Evolutionary conservation across 108 stramenopile genomes (phyloP).

Genomic region (Pseudonitzschia delicatissima): DNA sequence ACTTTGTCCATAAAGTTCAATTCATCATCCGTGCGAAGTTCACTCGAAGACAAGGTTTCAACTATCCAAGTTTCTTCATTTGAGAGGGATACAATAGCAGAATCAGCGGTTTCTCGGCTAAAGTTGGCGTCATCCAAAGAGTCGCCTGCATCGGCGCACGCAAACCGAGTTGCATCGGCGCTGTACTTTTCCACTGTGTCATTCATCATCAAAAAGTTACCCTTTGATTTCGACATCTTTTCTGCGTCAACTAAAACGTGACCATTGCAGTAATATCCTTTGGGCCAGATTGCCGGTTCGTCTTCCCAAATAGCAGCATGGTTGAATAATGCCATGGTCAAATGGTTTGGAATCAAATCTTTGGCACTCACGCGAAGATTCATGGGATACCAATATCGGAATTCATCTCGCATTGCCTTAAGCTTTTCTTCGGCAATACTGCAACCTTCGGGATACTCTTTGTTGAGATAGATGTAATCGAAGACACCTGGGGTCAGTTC

Average conservation of each 20-base stretch:
- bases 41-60: slow-evolving; percentile 56
- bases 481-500: slow-evolving; percentile 88
- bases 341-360: slow-evolving; percentile 97
- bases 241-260: slow-evolving; percentile 93
- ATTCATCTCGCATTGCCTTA: slow-evolving; percentile 81
- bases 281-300: slow-evolving; percentile 89
- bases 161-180: slow-evolving; percentile 90
- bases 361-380: slow-evolving; percentile 95
- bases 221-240: slow-evolving; percentile 98
- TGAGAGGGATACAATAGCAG: slow-evolving; percentile 81
- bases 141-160: slow-evolving; percentile 96
- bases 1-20: slow-evolving; percentile 86
- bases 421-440: slow-evolving; percentile 72
- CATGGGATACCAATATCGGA: slow-evolving; percentile 98
- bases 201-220: slow-evolving; percentile 97
- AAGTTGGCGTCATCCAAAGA: slow-evolving; percentile 99
- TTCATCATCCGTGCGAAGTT: slow-evolving; percentile 57
- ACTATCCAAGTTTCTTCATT: slow-evolving; percentile 87
- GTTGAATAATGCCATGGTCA: slow-evolving; percentile 98
- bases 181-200: slow-evolving; percentile 85
- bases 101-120: slow-evolving; percentile 86
- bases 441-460: slow-evolving; percentile 62
- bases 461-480: slow-evolving; percentile 89
- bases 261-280: slow-evolving; percentile 94
- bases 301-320: slow-evolving; percentile 97